Conservation (phyloP, 768 basidiomycete species). For the Hortiboletus flavorubellus region DNA sequence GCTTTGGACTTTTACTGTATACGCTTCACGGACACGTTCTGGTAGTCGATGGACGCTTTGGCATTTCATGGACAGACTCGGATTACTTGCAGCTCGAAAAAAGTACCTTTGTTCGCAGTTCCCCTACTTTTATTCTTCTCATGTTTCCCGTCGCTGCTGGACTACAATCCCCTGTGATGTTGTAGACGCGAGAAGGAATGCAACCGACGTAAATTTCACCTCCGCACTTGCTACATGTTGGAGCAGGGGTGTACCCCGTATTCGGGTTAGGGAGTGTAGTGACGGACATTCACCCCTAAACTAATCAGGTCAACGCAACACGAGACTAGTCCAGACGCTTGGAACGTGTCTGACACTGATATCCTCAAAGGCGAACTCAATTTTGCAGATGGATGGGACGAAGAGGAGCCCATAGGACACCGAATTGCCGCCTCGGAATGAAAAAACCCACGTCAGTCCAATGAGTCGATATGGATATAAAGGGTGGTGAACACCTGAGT, state of each 20-base stretch:
- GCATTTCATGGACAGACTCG: slow-evolving; percentile 23
- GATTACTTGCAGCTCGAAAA: slow-evolving; percentile 1
- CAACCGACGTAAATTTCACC: neutral
- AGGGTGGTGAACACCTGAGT: too few relatives aligned
- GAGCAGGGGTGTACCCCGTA: neutral
- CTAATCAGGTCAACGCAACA: neutral
- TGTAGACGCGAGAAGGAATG: neutral
- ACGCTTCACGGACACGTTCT: slow-evolving; percentile 21
- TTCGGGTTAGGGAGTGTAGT: neutral
- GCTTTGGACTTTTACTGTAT: slow-evolving; percentile 20
- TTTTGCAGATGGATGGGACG: neutral
- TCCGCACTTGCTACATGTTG: neutral
- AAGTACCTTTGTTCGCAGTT: neutral
- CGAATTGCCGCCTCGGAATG: too few relatives aligned
- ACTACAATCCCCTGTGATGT: too few relatives aligned
- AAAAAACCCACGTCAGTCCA: too few relatives aligned
- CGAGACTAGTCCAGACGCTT: neutral
- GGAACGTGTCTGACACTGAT: too few relatives aligned
- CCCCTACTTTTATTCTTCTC: neutral
- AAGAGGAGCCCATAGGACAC: neutral
- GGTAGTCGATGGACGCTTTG: slow-evolving; percentile 29
- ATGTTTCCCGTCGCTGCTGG: neutral
- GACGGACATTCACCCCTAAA: too few relatives aligned
- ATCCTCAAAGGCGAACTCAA: neutral
- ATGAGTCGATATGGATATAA: too few relatives aligned